Evolutionary conservation across 805 yeast genomes (phyloP).

Genomic region (Saccharomycopsis sp.): DNA sequence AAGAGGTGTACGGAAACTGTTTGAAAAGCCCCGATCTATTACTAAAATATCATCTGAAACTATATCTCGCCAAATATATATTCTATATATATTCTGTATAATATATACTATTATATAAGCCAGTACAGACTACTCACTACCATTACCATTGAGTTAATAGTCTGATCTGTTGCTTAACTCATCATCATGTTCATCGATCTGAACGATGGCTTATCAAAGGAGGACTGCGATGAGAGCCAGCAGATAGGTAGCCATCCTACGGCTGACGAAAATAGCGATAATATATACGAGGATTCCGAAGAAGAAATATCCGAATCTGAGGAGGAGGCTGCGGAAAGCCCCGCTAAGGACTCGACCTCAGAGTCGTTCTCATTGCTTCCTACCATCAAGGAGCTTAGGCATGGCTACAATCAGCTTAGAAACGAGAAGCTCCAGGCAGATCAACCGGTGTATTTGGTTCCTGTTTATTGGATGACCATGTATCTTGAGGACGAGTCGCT

Average conservation of each 20-base stretch:
- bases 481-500: slow-evolving; percentile 5
- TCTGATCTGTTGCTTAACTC: no score
- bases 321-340: neutral
- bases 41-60: no score
- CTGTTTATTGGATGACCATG: slow-evolving; percentile 1
- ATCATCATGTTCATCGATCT: neutral
- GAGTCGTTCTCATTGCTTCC: neutral
- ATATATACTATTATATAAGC: no score
- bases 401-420: neutral
- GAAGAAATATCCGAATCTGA: slow-evolving; percentile 1
- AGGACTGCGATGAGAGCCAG: neutral
- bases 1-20: neutral
- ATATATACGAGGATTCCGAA: neutral
- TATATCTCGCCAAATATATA: no score
- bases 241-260: neutral
- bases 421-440: neutral
- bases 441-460: slow-evolving; percentile 8
- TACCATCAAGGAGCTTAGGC: neutral
- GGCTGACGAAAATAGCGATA: neutral
- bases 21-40: no score
- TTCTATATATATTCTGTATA: no score
- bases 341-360: neutral
- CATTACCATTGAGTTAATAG: no score
- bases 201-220: neutral
- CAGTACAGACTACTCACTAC: no score